Evolutionary conservation across 208 protist species (phyloP).

Genomic region (Leishmania turanica): DNA sequence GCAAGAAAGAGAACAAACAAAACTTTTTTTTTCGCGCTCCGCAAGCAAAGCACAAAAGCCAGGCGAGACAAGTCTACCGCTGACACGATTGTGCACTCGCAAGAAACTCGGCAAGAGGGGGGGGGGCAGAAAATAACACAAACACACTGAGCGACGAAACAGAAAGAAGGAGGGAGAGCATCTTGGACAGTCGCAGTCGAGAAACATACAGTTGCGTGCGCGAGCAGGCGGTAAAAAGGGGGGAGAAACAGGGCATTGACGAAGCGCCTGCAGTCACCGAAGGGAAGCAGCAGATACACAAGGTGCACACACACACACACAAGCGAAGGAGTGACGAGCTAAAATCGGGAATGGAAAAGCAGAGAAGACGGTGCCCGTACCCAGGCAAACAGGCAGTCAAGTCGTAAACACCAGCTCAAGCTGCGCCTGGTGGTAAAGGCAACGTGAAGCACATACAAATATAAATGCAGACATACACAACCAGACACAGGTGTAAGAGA

Average conservation of each 20-base stretch:
- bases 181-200: neutral
- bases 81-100: neutral
- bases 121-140: slow-evolving; percentile 2
- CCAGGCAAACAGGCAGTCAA: neutral
- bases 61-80: neutral
- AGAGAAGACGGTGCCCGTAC: neutral
- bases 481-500: neutral
- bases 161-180: neutral
- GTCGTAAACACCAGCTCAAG: neutral
- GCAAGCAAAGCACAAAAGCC: neutral
- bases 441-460: neutral
- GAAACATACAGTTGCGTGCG: neutral
- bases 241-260: neutral
- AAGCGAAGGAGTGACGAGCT: neutral
- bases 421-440: neutral
- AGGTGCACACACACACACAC: neutral
- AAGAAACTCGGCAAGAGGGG: neutral
- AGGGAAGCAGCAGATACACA: neutral
- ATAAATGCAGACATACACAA: neutral
- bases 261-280: neutral
- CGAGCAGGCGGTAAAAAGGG: neutral
- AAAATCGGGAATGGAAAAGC: neutral
- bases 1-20: neutral
- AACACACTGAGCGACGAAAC: slow-evolving; percentile 16
- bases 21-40: neutral